Evolutionary conservation across 768 basidiomycete species (phyloP), one percentile per base, ranked within the genome.

Genomic region (Xanthoconium purpureum): DNA sequence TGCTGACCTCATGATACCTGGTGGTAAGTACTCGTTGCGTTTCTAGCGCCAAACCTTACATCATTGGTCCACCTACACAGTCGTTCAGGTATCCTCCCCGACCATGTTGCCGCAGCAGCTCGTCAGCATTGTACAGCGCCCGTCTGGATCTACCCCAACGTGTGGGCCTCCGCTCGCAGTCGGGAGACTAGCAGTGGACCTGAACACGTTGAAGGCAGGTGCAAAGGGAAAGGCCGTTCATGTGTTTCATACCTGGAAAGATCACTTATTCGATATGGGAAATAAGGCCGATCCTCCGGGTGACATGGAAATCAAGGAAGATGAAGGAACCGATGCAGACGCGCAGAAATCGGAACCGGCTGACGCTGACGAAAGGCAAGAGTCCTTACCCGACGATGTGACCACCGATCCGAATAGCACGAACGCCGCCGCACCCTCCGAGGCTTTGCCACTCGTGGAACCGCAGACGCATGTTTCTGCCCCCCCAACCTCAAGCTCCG

Each of bases 1-100:
- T n/a, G 89, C 91, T 0, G 91, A 94, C 73, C 79, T 94, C 9
- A 93, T 94, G 90, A 84, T 89, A 35, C 89, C 91, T 5, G 91
- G 91, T 71, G 88, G 89, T 88, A 66, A 66, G 84, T 75, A 44
- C 24, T 35, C 15, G 1, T 24, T 15, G 20, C 6, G 6, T 46
- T 13, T 17, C 14, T 15, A n/a, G 28, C 14, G 20, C 13, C 20
- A 14, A 20, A 33, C 44, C 44, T 50, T 32, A 32, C 14, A 29
- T 33, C 9, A 9, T 35, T 30, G 18, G 33, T 18, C 50, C 17
- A 30, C 29, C 48, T 17, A 15, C 6, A 17, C 67, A 89, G 88
- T 90, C 58, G 74, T 88, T 42, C 79, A 82, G 65, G 76, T 78
- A 59, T 71, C 83, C 18, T 74, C 73, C 2, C 62, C 54, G 6